Evolutionary conservation across 2,329 filamentous ascomycete species (phyloP).

Genomic region (Ophiostoma tasmaniense): DNA sequence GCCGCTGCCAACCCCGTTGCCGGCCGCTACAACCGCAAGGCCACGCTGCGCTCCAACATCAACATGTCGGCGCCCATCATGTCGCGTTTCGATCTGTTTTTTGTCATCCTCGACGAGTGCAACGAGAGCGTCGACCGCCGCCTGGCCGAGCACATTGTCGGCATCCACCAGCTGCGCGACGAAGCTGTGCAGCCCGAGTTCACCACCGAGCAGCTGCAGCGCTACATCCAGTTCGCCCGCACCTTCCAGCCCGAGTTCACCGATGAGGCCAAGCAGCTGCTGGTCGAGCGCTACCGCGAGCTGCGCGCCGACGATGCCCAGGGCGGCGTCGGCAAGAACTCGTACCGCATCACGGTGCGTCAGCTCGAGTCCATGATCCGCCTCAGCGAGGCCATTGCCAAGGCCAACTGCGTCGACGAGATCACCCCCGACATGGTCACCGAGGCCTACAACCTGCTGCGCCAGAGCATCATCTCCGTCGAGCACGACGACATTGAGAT

Average conservation of each 20-base stretch:
- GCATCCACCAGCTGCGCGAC: slow-evolving; percentile 85
- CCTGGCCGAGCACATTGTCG: slow-evolving; percentile 88
- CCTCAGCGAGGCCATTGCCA: slow-evolving; percentile 93
- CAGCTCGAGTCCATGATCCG: slow-evolving; percentile 95
- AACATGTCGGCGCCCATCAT: slow-evolving; percentile 99
- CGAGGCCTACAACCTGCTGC: slow-evolving; percentile 83
- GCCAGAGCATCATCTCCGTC: slow-evolving; percentile 93
- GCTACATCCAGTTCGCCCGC: slow-evolving; percentile 91
- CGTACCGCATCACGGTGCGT: slow-evolving; percentile 93
- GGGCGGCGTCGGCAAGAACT: slow-evolving; percentile 87
- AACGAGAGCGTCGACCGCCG: slow-evolving; percentile 87
- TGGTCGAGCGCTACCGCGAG: slow-evolving; percentile 93
- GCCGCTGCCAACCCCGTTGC: slow-evolving; percentile 94
- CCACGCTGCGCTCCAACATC: slow-evolving; percentile 85
- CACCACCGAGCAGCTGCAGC: slow-evolving; percentile 89
- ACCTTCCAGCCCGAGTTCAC: slow-evolving; percentile 93
- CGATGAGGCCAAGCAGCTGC: slow-evolving; percentile 70
- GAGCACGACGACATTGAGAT: slow-evolving; percentile 97
- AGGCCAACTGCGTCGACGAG: slow-evolving; percentile 91
- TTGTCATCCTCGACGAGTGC: slow-evolving; percentile 93
- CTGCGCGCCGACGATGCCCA: slow-evolving; percentile 87
- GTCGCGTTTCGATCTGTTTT: slow-evolving; percentile 98
- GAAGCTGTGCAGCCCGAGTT: slow-evolving; percentile 88
- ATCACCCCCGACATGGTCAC: slow-evolving; percentile 77
- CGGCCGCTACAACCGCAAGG: slow-evolving; percentile 94